Percentiles rank a stretch among this genome's conserved stretches.
Evolutionary conservation across 2,329 filamentous ascomycete species (phyloP).

Genomic region (Anthostomella pinea): DNA sequence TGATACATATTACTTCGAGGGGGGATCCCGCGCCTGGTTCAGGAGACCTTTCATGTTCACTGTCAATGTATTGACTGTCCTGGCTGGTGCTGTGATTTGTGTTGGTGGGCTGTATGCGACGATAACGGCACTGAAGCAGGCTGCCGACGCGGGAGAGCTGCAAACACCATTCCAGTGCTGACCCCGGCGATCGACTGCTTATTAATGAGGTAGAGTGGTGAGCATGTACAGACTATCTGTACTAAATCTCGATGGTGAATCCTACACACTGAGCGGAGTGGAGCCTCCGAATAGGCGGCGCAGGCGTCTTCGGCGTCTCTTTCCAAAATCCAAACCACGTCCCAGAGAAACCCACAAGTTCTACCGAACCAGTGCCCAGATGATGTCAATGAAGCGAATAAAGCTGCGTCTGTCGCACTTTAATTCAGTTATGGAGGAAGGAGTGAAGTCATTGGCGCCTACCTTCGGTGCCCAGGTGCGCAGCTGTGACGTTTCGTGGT

Average conservation of each 20-base stretch:
- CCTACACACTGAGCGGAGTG: no score
- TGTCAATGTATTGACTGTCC: slow-evolving; percentile 40
- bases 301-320: no score
- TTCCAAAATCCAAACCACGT: no score
- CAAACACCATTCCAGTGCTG: slow-evolving; percentile 27
- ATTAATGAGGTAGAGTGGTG: no score
- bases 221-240: no score
- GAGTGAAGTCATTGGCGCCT: slow-evolving; percentile 24
- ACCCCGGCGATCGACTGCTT: slow-evolving; percentile 2
- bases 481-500: no score
- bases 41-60: slow-evolving; percentile 36
- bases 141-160: slow-evolving; percentile 24
- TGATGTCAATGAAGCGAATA: slow-evolving; percentile 9
- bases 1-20: slow-evolving; percentile 43
- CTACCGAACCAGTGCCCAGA: no score
- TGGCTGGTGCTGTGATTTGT: slow-evolving; percentile 47
- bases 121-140: slow-evolving; percentile 32
- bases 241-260: no score
- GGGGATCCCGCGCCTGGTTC: slow-evolving; percentile 37
- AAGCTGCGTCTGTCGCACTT: slow-evolving; percentile 1
- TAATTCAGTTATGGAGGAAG: slow-evolving; percentile 7
- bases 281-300: no score
- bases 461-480: no score
- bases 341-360: no score
- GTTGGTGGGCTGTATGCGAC: slow-evolving; percentile 49